Conservation (phyloP, 805 yeast genomes). For the Candida ficus region DNA sequence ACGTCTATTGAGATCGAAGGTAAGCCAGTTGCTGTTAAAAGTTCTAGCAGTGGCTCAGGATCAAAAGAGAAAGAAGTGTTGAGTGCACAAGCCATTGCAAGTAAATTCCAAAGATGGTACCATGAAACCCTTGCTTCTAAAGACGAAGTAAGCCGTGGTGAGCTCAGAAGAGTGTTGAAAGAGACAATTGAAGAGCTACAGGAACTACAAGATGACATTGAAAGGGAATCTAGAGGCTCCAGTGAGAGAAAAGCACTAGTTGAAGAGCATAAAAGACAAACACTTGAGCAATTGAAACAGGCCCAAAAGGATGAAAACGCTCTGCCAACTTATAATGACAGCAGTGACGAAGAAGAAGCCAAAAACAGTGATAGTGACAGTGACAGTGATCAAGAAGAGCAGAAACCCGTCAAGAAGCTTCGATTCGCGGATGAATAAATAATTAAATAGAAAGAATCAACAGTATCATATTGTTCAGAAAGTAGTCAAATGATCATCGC, state of each 20-base stretch:
- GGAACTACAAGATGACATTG: slow-evolving; percentile 15
- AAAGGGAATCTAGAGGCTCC: neutral
- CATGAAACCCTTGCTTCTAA: slow-evolving; percentile 16
- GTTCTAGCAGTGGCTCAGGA: too few species aligned
- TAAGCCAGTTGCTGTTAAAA: neutral
- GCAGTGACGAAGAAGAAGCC: too few species aligned
- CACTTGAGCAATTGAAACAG: slow-evolving; percentile 11
- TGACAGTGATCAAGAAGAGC: slow-evolving; percentile 4
- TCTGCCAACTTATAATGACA: slow-evolving; percentile 19
- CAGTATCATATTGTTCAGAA: too few species aligned
- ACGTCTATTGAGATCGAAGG: slow-evolving; percentile 12
- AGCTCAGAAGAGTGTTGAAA: slow-evolving; percentile 8
- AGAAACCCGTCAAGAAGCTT: slow-evolving; percentile 9
- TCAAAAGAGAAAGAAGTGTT: too few species aligned
- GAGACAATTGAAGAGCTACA: slow-evolving; percentile 15
- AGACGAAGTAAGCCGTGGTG: neutral
- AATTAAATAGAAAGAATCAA: too few species aligned
- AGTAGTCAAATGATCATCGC: slow-evolving; percentile 1
- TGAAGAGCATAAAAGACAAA: slow-evolving; percentile 10
- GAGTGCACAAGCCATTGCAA: slow-evolving; percentile 3
- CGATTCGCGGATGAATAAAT: slow-evolving; percentile 11
- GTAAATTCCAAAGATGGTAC: slow-evolving; percentile 17
- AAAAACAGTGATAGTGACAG: too few species aligned
- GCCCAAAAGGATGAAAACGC: slow-evolving; percentile 17
- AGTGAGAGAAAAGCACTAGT: slow-evolving; percentile 1